These are phyloP conservation scores for Drechmeria coniospora DNA, from an alignment of 2,329 filamentous ascomycete species.

Conservation along the genomic window DNA sequence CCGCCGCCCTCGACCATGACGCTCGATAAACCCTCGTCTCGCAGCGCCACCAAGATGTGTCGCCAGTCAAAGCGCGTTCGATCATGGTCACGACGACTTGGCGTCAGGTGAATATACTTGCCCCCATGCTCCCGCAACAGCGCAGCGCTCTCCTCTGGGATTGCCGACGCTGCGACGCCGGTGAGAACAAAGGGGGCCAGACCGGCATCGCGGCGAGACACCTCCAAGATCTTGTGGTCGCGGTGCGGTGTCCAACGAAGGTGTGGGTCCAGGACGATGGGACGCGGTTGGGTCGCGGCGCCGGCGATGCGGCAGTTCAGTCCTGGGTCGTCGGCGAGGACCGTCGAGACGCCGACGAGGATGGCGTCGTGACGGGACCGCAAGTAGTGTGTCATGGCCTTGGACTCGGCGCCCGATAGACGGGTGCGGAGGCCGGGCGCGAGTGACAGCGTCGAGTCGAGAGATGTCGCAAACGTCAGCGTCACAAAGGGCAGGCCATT, in stretches of 20 bases:
- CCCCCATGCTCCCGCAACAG: constrained; percentile 36
- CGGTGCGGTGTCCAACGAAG: constrained; percentile 53
- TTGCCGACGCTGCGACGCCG: constrained; percentile 23
- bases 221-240: constrained; percentile 48
- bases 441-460: constrained; percentile 67
- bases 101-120: constrained; percentile 28
- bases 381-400: constrained; percentile 86
- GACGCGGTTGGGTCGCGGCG: constrained; percentile 54
- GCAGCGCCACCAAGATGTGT: constrained; percentile 44
- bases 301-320: constrained; percentile 65
- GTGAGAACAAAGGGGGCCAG: constrained; percentile 60
- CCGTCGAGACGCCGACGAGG: constrained; percentile 70
- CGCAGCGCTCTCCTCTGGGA: constrained; percentile 25
- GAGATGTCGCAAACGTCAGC: constrained; percentile 78
- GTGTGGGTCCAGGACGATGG: constrained; percentile 66
- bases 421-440: constrained; percentile 66
- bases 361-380: constrained; percentile 74
- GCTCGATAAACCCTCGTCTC: constrained; percentile 47
- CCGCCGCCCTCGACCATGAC: constrained; percentile 90
- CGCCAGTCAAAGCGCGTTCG: constrained; percentile 44
- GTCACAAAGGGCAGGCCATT: constrained; percentile 51
- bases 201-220: constrained; percentile 49
- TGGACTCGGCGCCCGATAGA: constrained; percentile 69
- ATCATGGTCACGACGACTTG: constrained; percentile 17
- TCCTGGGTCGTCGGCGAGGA: constrained; percentile 68